phyloP scores from a whole-genome alignment of 2,329 filamentous ascomycete species.

The Monosporascus sp. region DNA sequence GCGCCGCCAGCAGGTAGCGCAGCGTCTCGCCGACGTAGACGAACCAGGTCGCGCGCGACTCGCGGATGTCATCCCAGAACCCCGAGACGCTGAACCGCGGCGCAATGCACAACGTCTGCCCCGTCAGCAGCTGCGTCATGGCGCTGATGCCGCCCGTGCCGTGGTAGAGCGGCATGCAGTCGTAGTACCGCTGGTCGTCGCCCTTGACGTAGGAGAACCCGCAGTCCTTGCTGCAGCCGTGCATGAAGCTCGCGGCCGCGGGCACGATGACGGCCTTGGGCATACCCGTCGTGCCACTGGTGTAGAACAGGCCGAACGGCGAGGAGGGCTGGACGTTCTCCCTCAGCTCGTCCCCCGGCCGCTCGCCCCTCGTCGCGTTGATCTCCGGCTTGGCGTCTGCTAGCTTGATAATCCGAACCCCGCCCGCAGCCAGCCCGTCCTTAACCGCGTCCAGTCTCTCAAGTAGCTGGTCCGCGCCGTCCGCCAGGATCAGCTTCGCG shows the following conservation, averaged over 20 bases:
- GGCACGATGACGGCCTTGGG: conserved; percentile 66
- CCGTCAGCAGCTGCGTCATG: conserved; percentile 47
- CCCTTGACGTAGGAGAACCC: conserved; percentile 24
- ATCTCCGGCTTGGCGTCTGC: conserved; percentile 39
- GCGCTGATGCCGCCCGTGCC: conserved; percentile 62
- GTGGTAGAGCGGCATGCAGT: conserved; percentile 74
- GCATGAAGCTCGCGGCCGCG: conserved; percentile 33
- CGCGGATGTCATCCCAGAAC: conserved; percentile 69
- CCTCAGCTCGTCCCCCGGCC: conserved; percentile 52
- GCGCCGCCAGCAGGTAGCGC: conserved; percentile 65
- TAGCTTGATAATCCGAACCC: conserved; percentile 51
- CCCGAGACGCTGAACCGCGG: conserved; percentile 61
- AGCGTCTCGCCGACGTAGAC: conserved; percentile 76
- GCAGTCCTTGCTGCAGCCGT: conserved; percentile 25
- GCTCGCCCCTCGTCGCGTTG: conserved; percentile 38
- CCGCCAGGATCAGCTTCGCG: conserved; percentile 52
- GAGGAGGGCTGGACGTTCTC: conserved; percentile 43
- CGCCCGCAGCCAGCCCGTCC: conserved; percentile 39
- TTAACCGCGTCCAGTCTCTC: conserved; percentile 53
- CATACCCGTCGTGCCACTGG: conserved; percentile 68
- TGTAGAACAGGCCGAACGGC: conserved; percentile 65
- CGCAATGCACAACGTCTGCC: conserved; percentile 55
- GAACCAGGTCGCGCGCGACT: conserved; percentile 62
- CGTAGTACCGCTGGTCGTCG: conserved; percentile 59
- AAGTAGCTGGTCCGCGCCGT: conserved; percentile 48